Percentiles rank a stretch among this genome's conserved stretches.
Conservation (phyloP, 106 monocot genomes). For the Cymbidium sinense region DNA sequence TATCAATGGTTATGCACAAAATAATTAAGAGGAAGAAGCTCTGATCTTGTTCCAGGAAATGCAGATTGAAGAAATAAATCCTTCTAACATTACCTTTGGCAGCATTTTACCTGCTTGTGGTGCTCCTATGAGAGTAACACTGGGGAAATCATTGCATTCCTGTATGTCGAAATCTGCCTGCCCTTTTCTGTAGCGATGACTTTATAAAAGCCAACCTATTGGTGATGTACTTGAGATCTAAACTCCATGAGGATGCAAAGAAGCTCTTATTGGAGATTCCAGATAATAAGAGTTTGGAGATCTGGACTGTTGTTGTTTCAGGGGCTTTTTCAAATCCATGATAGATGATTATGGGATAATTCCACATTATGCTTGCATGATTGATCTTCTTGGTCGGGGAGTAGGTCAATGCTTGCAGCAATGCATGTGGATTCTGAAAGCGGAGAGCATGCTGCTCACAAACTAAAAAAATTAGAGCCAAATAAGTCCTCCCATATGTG, state of each 20-base stretch:
- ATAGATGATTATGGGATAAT: conserved; percentile 22
- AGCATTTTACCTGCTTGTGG: conserved; percentile 50
- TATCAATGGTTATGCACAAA: conserved; percentile 45
- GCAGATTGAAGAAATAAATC: conserved; percentile 30
- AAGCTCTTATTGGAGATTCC: conserved; percentile 43
- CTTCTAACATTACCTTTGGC: conserved; percentile 44
- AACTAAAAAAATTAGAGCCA: conserved; percentile 58
- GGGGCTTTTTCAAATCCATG: conserved; percentile 48
- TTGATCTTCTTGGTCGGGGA: conserved; percentile 63
- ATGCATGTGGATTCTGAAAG: conserved; percentile 37
- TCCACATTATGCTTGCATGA: conserved; percentile 67
- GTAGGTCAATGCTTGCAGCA: conserved; percentile 53
- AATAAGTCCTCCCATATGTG: conserved; percentile 46
- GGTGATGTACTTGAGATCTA: conserved; percentile 50
- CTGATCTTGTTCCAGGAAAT: conserved; percentile 35
- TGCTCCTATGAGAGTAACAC: conserved; percentile 10
- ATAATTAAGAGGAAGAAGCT: conserved; percentile 39
- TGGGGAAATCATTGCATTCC: conserved; percentile 51
- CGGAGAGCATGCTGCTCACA: conserved; percentile 36
- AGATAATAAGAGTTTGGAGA: conserved; percentile 20
- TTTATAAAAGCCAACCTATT: conserved; percentile 40
- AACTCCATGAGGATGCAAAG: conserved; percentile 32
- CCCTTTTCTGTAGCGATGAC: conserved; percentile 20
- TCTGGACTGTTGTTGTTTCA: conserved; percentile 71
- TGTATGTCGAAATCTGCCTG: conserved; percentile 38